Conservation (phyloP, 2,329 filamentous ascomycete genomes). For the Colletotrichum brevisporum region DNA sequence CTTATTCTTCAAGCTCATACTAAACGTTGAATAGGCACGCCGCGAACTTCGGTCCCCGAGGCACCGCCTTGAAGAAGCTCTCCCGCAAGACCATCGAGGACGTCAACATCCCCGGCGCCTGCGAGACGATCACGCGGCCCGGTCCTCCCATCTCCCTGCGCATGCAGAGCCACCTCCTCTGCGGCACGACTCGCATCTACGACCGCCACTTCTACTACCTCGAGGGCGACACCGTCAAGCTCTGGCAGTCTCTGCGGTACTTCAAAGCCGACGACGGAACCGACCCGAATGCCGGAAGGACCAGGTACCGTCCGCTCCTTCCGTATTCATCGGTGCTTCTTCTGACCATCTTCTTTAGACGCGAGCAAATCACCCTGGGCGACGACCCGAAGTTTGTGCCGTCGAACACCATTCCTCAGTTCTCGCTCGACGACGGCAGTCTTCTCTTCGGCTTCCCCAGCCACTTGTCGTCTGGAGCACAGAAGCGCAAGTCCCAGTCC, state of each 20-base stretch:
- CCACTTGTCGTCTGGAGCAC: conserved; percentile 49
- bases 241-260: conserved; percentile 79
- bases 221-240: conserved; percentile 82
- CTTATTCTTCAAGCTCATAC: background rate
- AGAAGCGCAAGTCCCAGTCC: conserved; percentile 52
- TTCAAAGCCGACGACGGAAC: conserved; percentile 70
- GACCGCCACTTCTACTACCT: conserved; percentile 90
- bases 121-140: conserved; percentile 85
- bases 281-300: conserved; percentile 79
- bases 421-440: conserved; percentile 61
- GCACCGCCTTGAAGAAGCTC: conserved; percentile 77
- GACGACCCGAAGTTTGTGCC: conserved; percentile 89
- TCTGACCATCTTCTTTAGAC: conserved; percentile 77
- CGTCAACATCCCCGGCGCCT: conserved; percentile 89
- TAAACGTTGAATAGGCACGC: conserved; percentile 77
- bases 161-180: conserved; percentile 89
- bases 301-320: conserved; percentile 69
- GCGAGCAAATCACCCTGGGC: conserved; percentile 80
- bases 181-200: conserved; percentile 88
- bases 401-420: conserved; percentile 71
- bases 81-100: conserved; percentile 89
- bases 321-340: conserved; percentile 59
- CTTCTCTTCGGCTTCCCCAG: conserved; percentile 49
- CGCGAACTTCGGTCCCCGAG: conserved; percentile 82
- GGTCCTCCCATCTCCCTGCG: conserved; percentile 90